phyloP scores from a whole-genome alignment of 106 monocot species.

The Allium sativum region DNA sequence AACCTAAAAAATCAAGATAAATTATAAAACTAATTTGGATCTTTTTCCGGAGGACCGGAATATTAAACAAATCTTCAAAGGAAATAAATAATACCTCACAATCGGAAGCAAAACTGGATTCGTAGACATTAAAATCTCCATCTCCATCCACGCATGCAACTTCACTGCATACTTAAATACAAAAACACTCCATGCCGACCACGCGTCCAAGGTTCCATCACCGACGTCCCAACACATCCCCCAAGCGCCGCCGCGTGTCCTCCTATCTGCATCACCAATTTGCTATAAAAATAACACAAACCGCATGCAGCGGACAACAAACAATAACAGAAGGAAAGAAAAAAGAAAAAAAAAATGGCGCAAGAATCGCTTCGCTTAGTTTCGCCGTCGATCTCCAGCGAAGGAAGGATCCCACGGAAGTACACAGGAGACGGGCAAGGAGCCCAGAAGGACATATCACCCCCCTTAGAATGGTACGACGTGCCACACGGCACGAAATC shows the following conservation, averaged over 20 bases:
- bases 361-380: slow-evolving; percentile 14
- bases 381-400: slow-evolving; percentile 34
- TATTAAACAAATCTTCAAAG: no score
- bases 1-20: no score
- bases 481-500: slow-evolving; percentile 54
- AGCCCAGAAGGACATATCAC: slow-evolving; percentile 50
- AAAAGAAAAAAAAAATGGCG: not conserved
- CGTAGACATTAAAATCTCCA: no score
- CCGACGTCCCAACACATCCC: not conserved
- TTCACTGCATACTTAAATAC: no score
- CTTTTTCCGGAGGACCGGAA: no score
- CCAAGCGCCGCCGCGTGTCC: not conserved
- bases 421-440: slow-evolving; percentile 63
- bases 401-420: slow-evolving; percentile 44
- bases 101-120: no score
- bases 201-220: slow-evolving; percentile 4
- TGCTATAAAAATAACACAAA: not conserved
- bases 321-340: no score
- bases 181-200: not conserved
- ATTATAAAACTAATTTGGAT: no score
- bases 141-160: no score
- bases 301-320: not conserved
- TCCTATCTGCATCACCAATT: not conserved
- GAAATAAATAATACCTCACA: no score
- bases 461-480: slow-evolving; percentile 63